phyloP scores from a whole-genome alignment of 371 early-diverging fungal species.

The Mortierella sp. region DNA sequence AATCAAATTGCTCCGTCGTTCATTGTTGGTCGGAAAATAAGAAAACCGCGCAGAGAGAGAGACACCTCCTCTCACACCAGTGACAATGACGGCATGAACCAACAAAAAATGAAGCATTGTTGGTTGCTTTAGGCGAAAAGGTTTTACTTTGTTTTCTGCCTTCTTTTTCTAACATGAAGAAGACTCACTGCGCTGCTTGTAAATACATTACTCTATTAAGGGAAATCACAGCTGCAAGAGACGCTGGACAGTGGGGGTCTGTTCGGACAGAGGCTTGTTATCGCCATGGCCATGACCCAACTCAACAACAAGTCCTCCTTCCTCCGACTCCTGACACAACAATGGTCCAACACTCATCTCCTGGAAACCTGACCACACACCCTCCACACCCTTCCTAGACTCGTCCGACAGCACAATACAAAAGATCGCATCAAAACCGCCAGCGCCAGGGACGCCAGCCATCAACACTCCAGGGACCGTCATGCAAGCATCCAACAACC shows the following conservation, averaged over 20 bases:
- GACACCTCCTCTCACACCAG: background rate
- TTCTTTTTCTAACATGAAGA: background rate
- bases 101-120: background rate
- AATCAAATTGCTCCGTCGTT: background rate
- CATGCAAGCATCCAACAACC: slow-evolving; percentile 85
- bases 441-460: slow-evolving; percentile 98
- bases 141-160: background rate
- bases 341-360: slow-evolving; percentile 86
- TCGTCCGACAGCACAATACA: slow-evolving; percentile 78
- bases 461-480: slow-evolving; percentile 84
- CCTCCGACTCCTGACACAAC: slow-evolving; percentile 61
- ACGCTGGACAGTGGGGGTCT: slow-evolving; percentile 21
- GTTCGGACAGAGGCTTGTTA: background rate
- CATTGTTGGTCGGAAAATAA: background rate
- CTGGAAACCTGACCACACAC: slow-evolving; percentile 80
- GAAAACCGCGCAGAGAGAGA: background rate
- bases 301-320: slow-evolving; percentile 54
- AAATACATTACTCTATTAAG: background rate
- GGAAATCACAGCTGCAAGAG: slow-evolving; percentile 15
- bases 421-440: slow-evolving; percentile 97
- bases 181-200: background rate
- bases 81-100: background rate
- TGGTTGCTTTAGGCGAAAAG: slow-evolving; percentile 18
- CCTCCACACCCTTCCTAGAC: slow-evolving; percentile 64
- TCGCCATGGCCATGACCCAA: slow-evolving; percentile 21